phyloP scores from a whole-genome alignment of 176 grass and related monocot genomes.

The Triticum urartu region DNA sequence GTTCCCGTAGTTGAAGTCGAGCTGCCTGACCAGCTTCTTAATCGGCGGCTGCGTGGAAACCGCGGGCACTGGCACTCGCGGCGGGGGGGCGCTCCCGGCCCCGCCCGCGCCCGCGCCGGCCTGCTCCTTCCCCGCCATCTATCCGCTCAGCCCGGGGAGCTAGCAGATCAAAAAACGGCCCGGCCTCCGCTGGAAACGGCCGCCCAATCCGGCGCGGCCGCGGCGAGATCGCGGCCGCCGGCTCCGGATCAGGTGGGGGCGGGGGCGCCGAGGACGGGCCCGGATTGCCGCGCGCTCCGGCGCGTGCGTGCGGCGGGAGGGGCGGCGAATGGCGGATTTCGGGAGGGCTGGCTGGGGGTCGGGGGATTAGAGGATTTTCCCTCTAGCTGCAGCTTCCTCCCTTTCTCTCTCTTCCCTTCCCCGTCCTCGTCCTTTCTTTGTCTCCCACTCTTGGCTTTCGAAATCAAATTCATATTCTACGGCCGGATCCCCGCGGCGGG shows the following conservation, averaged over 20 bases:
- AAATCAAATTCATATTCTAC: slow-evolving; percentile 98
- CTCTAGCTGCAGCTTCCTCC: slow-evolving; percentile 22
- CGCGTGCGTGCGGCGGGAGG: slow-evolving; percentile 35
- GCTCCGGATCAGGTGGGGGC: slow-evolving; percentile 16
- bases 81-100: slow-evolving; percentile 7
- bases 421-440: slow-evolving; percentile 27
- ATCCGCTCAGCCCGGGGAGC: slow-evolving; percentile 23
- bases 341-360: slow-evolving; percentile 4
- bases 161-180: slow-evolving; percentile 38
- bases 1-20: slow-evolving; percentile 81
- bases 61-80: slow-evolving; percentile 34
- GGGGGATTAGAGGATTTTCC: slow-evolving; percentile 47
- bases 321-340: slow-evolving; percentile 39
- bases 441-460: slow-evolving; percentile 86
- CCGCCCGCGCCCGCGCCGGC: slow-evolving; percentile 21
- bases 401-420: slow-evolving; percentile 12
- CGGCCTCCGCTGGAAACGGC: slow-evolving; percentile 22
- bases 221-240: slow-evolving; percentile 28
- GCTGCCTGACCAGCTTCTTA: slow-evolving; percentile 81
- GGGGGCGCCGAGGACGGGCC: background rate
- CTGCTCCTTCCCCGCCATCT: slow-evolving; percentile 68
- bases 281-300: slow-evolving; percentile 29
- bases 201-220: slow-evolving; percentile 28
- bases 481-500: slow-evolving; percentile 31
- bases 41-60: slow-evolving; percentile 48